phyloP scores from a whole-genome alignment of 23 red algal genomes.

The Cyanidium caldarium region DNA sequence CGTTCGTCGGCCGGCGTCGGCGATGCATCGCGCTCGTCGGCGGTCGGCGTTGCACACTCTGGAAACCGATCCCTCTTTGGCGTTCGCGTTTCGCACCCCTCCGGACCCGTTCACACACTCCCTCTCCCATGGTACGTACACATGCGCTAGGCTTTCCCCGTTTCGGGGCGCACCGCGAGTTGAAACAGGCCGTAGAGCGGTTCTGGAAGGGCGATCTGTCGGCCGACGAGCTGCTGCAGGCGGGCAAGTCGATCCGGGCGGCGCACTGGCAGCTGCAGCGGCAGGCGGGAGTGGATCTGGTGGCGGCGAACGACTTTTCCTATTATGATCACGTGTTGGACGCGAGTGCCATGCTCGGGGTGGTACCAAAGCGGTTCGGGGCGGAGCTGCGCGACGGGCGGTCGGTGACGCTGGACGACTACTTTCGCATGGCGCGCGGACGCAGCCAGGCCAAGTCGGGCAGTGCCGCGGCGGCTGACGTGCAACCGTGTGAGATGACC shows the following conservation, averaged over 20 bases:
- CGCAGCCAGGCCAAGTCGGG: conserved; percentile 15
- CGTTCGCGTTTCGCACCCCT: no score
- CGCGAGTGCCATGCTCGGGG: conserved; percentile 28
- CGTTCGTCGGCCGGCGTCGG: no score
- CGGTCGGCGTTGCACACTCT: no score
- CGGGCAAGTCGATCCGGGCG: conserved; percentile 8
- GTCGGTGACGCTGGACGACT: conserved; percentile 6
- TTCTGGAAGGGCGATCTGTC: conserved; percentile 40
- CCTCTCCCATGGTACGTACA: not conserved
- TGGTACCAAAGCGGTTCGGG: conserved; percentile 32
- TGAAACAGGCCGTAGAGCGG: conserved; percentile 69
- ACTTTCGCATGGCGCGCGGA: conserved; percentile 75
- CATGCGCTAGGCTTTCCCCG: conserved; percentile 67
- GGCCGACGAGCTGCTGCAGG: conserved; percentile 17
- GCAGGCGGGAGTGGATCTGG: conserved; percentile 24
- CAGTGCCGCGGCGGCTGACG: not conserved
- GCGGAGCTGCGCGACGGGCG: not conserved
- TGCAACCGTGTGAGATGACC: conserved; percentile 48
- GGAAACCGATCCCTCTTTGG: no score
- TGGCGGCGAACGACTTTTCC: conserved; percentile 51
- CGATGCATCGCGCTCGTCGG: no score
- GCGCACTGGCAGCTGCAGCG: conserved; percentile 10
- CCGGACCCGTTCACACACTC: no score
- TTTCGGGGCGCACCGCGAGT: conserved; percentile 52
- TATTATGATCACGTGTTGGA: conserved; percentile 67